Base-by-base conservation (phyloP, 148 eudicot genomes). In the Rheum nobile region DNA sequence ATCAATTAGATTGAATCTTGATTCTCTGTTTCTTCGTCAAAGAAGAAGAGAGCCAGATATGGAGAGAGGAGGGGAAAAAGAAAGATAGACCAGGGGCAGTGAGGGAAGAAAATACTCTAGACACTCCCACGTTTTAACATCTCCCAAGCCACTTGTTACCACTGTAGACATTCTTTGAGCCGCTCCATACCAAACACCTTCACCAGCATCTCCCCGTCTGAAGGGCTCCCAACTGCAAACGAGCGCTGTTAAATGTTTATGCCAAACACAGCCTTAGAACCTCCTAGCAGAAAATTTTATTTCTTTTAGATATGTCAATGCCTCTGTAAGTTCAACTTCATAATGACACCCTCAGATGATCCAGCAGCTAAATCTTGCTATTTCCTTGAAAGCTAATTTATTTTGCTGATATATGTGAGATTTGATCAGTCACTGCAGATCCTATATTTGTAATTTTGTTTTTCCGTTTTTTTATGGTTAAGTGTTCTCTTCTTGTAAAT, bases 391-490 rank as follows among this genome's bases (percentile, higher is more conserved):
- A 59, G 4, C 61, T 59, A 29, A 59, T 26, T 59, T 12, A 12
- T 59, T 59, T 59, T 29, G 1, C 67, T 61, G 67, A 29, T 61
- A 3, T 29, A 61, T 61, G 35, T 61, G 35, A 61, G 16, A 61
- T 61, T 28, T 28, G 34, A 31, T 61, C 67, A 61, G n/a, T 61
- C 37, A 61, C 67, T 61, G 67, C 67, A 61, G 35, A 61, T 26
- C 16, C 16, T 10, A 3, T 57, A 28, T 24, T 50, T 50, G 26
- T 54, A 21, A 47, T 17, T 22, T 54, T 54, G 28, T 22, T 54
- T 54, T 22, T 0, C 8, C 19, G 0, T 4, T 8, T 19, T 0
- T 8, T 54, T 13, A 54, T 1, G 26, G 1, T 54, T 22, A 6
- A 5, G 29, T 21, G 28, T 22, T 54, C 14, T 26, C 17, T 31